phyloP scores from a whole-genome alignment of 768 basidiomycete species.

The Steccherinum ochraceum region DNA sequence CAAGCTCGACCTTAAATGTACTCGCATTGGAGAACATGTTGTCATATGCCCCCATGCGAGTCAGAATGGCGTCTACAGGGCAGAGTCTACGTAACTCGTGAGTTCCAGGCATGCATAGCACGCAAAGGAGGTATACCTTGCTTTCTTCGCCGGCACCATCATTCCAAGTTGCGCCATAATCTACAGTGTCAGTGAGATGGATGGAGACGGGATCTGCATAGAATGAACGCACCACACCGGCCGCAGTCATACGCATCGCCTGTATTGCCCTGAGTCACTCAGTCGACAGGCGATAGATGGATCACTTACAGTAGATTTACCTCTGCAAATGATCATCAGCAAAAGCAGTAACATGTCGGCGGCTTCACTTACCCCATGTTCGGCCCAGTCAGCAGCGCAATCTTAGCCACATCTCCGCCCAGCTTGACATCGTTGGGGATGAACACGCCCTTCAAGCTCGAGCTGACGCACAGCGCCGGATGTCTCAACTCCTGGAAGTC shows the following conservation, averaged over 20 bases:
- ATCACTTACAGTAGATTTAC: conserved; percentile 70
- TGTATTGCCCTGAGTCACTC: no score
- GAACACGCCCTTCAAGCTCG: conserved; percentile 56
- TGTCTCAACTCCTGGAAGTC: conserved; percentile 90
- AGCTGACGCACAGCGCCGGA: conserved; percentile 71
- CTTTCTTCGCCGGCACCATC: conserved; percentile 82
- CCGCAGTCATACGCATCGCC: conserved; percentile 94
- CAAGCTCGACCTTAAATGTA: conserved; percentile 98
- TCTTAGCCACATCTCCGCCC: conserved; percentile 67
- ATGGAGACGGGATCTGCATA: not conserved
- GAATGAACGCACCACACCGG: conserved; percentile 71
- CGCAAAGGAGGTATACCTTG: no score
- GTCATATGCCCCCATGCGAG: conserved; percentile 98
- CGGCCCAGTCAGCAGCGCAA: conserved; percentile 84
- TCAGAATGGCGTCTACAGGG: conserved; percentile 88
- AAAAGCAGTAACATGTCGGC: conserved; percentile 1
- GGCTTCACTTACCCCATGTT: conserved; percentile 74
- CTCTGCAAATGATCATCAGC: conserved; percentile 32
- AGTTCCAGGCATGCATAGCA: not conserved
- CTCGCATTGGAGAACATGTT: conserved; percentile 93
- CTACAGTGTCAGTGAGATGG: conserved; percentile 22
- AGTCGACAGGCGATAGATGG: no score
- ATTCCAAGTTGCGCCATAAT: conserved; percentile 96
- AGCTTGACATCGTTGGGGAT: conserved; percentile 92
- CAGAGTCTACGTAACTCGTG: conserved; percentile 50